Evolutionary conservation across 2,329 filamentous ascomycete genomes (phyloP), one percentile per base, ranked within the genome.

Genomic region (Fusarium annulatum): DNA sequence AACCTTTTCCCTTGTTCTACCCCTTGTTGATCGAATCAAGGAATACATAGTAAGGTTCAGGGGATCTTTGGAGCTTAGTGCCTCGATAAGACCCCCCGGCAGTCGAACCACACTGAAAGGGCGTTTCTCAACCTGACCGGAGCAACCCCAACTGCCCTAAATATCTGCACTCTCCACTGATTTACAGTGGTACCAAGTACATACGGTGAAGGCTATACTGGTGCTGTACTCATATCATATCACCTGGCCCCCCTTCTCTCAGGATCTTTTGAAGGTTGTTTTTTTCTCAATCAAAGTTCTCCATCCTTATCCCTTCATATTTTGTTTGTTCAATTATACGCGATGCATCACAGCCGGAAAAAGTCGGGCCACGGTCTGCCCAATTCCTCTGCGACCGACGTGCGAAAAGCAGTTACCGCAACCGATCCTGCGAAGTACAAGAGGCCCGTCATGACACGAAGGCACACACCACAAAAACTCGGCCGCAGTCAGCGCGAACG

Each of bases 341-440:
- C 42, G 72, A 90, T 90, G 88, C 87, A 89, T 80, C 88, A 90
- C 80, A 85, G 84, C 67, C 86, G 88, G 77, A 86, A 86, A 78
- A 89, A 86, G 81, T 90, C 88, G 51, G 88, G 88, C 69, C 86
- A 88, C 81, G 83, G 80, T 77, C 84, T 85, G 68, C 82, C 84
- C 67, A 88, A 87, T 80, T 84, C 86, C 48, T 88, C 88, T 61
- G 84, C 84, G 81, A 88, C 88, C 46, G 88, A 90, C 75, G 85
- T 88, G 30, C 86, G 88, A 75, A 88, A 87, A 77, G 82, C 85
- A 36, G 85, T 85, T 66, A 80, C 82, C 12, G 81, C 82, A 42
- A 82, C 84, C 58, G 86, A 88, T 63, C 79, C 85, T 45, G 77
- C 85, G 15, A 86, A 85, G 72, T 83, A 85, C 72, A 86, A 86